Conservation (phyloP, 306 rosid genomes). For the Prunus mira region DNA sequence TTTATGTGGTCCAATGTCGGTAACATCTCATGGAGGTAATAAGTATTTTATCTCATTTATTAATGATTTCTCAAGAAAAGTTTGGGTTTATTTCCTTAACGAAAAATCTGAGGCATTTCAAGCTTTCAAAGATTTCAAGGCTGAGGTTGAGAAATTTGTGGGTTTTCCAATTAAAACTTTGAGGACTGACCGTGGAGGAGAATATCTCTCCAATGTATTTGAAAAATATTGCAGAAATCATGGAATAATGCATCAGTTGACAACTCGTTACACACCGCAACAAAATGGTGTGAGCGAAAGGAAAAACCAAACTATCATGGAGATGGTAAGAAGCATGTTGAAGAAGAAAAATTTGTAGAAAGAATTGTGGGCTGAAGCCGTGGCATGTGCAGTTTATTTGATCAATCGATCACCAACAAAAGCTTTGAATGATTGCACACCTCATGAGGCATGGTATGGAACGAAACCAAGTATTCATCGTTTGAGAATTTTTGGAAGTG, state of each 20-base stretch:
- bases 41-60: no score
- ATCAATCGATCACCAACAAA: not conserved
- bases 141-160: no score
- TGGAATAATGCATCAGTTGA: not conserved
- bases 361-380: not conserved
- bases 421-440: not conserved
- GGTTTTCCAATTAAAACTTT: no score
- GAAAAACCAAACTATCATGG: not conserved
- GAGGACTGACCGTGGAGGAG: no score
- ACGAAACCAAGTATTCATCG: not conserved
- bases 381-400: not conserved
- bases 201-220: not conserved
- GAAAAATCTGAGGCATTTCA: no score
- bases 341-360: not conserved
- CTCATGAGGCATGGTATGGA: not conserved
- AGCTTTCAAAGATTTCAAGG: no score
- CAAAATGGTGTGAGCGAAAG: not conserved
- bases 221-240: not conserved
- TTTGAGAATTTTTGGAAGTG: not conserved
- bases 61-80: no score
- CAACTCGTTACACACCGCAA: not conserved
- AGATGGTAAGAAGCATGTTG: not conserved
- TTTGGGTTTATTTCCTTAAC: no score
- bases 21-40: no score
- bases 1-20: no score